A percentile compares a stretch with the other conserved stretches of the same genome.
These are phyloP conservation scores for Ogataea thermomethanolica DNA, from an alignment of 805 yeast species.

Conservation along the genomic window DNA sequence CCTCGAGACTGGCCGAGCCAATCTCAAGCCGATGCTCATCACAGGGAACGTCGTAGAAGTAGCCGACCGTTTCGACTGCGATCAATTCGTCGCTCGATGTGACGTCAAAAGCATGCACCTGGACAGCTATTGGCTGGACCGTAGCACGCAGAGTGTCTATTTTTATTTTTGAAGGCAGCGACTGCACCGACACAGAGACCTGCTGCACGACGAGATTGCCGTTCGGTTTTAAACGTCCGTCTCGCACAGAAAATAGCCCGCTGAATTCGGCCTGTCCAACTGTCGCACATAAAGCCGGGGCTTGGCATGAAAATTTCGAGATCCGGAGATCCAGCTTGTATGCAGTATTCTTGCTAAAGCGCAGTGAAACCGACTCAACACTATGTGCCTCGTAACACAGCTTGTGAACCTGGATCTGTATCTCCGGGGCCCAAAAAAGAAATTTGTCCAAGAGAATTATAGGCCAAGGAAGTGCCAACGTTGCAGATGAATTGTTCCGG, in stretches of 20 bases:
- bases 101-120: no score
- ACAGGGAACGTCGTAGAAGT: no score
- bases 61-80: no score
- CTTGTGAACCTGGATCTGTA: not conserved
- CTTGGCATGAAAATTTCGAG: not conserved
- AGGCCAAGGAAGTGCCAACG: not conserved
- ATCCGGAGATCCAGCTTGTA: not conserved
- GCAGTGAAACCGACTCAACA: not conserved
- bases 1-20: not conserved
- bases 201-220: not conserved
- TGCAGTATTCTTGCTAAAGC: not conserved
- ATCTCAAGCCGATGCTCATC: not conserved
- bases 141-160: not conserved
- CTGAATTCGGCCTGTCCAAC: no score
- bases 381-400: not conserved
- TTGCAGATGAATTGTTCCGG: no score
- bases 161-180: not conserved
- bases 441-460: not conserved
- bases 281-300: no score
- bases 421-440: not conserved
- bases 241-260: not conserved
- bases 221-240: not conserved
- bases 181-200: not conserved
- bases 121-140: no score
- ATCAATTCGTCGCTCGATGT: no score